Percentiles rank a stretch among this genome's conserved stretches.
phyloP scores from a whole-genome alignment of 495 filamentous ascomycete species.

The Xylona heveae region DNA sequence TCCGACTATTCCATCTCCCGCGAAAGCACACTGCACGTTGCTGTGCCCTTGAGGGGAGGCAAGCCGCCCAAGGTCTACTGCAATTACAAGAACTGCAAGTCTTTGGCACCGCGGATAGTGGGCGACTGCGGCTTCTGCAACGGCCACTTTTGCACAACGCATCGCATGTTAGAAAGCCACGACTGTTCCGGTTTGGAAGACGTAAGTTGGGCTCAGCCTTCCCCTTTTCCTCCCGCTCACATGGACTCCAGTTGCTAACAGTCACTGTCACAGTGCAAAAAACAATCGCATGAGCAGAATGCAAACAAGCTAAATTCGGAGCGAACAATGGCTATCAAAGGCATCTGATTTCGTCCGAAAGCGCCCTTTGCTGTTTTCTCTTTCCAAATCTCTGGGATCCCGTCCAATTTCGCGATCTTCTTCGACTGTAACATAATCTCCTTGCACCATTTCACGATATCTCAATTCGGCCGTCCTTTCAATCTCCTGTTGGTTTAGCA shows the following conservation, averaged over 20 bases:
- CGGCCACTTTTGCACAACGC: conserved; percentile 84
- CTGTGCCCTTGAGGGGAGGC: conserved; percentile 24
- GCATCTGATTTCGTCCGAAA: no score
- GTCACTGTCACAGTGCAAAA: conserved; percentile 47
- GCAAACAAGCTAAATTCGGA: conserved; percentile 78
- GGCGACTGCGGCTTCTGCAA: conserved; percentile 92
- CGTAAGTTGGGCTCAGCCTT: conserved; percentile 22
- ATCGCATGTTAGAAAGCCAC: conserved; percentile 83
- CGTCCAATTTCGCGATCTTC: no score
- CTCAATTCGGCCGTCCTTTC: no score
- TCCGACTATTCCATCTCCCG: conserved; percentile 17
- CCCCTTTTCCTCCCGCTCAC: not conserved
- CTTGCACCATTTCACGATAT: no score
- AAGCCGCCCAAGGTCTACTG: conserved; percentile 61
- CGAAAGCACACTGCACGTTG: conserved; percentile 22
- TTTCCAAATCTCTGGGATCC: no score
- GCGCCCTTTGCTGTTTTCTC: no score
- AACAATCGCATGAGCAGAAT: conserved; percentile 81
- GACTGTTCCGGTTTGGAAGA: conserved; percentile 86
- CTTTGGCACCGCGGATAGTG: conserved; percentile 69
- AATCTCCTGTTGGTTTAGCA: no score
- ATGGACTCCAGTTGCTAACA: conserved; percentile 3
- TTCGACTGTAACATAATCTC: no score
- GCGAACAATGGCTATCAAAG: conserved; percentile 52
- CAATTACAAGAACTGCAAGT: conserved; percentile 71